phyloP scores from a whole-genome alignment of 306 rosid species.

The Myrica gale region DNA sequence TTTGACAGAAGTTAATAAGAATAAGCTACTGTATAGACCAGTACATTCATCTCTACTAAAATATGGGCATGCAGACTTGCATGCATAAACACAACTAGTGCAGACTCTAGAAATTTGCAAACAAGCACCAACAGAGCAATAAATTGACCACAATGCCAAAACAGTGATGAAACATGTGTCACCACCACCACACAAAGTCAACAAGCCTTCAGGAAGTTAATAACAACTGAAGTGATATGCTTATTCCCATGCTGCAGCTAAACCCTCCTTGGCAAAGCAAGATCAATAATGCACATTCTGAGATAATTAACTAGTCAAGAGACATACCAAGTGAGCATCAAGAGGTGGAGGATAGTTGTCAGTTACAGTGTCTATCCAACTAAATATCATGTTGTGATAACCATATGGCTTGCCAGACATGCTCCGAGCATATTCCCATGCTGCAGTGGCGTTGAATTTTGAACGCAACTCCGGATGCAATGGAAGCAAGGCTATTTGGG shows the following conservation, averaged over 20 bases:
- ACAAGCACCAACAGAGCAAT: background rate
- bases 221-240: background rate
- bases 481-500: slow-evolving; percentile 93
- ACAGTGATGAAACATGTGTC: background rate
- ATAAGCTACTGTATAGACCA: background rate
- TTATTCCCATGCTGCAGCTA: background rate
- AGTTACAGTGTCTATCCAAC: slow-evolving; percentile 95
- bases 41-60: background rate
- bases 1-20: background rate
- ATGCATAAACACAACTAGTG: background rate
- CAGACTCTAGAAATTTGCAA: background rate
- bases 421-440: slow-evolving; percentile 91
- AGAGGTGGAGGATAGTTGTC: slow-evolving; percentile 99
- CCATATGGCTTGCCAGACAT: slow-evolving; percentile 99
- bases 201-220: background rate
- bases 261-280: slow-evolving; percentile 14
- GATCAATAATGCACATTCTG: slow-evolving; percentile 20
- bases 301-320: slow-evolving; percentile 5
- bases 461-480: slow-evolving; percentile 76
- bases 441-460: slow-evolving; percentile 79
- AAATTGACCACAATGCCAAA: background rate
- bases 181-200: background rate
- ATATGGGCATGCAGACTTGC: background rate
- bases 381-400: slow-evolving; percentile 96
- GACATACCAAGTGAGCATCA: slow-evolving; percentile 96